Evolutionary conservation across 2,329 filamentous ascomycete genomes (phyloP), one percentile per base, ranked within the genome.

Genomic region (Fusarium sulawesiense): DNA sequence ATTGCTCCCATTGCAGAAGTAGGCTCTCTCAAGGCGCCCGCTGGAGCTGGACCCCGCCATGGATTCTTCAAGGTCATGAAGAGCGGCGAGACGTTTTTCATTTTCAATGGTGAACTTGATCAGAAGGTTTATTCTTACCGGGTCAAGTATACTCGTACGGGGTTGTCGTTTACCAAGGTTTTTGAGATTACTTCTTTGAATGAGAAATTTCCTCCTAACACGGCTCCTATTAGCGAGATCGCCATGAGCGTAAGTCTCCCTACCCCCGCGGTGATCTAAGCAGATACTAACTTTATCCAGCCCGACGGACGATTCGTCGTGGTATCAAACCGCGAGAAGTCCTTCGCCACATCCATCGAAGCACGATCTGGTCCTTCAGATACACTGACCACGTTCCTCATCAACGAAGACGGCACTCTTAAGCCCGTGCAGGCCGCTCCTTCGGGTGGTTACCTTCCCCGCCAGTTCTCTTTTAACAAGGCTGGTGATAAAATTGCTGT

Each of bases 81-180:
- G 3, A 73, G 60, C 6, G 71, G 73, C 2, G 60, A 74, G 8
- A 75, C 71, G 0, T 75, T 71, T 21, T 75, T 75, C 30, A 73
- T 73, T 23, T 75, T 75, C 20, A 68, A 75, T 0, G 73, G 73
- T 3, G 73, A 75, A 29, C 60, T 75, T 13, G 56, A 61, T 18
- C 73, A 75, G 27, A 75, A 75, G 53, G 64, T 75, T 1, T 71
- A 75, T 48, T 74, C 73, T 7, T 75, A 75, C 8, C 58, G 64
- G 2, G 73, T 75, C 12, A 64, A 60, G 27, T 75, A 75, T 10
- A 70, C 20, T 0, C 45, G 47, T 6, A 51, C 47, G 1, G 58
- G 73, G 0, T 40, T 75, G 6, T 30, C 56, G 0, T 75, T 75
- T 51, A 66, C 63, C 4, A 75, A 75, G 45, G 64, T 72, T 0